Base-by-base conservation (phyloP, 192 early-diverging fungal species). In the Geranomyces michiganensis region DNA sequence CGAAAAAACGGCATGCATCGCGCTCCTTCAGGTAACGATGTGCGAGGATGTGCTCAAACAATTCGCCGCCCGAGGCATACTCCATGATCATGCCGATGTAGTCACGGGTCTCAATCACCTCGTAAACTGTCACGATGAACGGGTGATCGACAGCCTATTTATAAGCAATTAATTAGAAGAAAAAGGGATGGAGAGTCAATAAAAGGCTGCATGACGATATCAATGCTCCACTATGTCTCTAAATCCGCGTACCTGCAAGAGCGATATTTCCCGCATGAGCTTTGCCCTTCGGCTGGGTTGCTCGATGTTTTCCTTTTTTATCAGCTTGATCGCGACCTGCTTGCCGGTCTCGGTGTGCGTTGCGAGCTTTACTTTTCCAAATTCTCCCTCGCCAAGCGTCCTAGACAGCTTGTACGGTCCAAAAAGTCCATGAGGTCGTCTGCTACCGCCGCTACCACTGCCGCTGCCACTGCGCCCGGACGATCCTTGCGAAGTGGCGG, bases 11-110 rank as follows among this genome's bases (percentile, higher is more conserved):
- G 63, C 91, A 89, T 0, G 96, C 94, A 62, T 99, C 96, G 55
- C 82, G 79, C 73, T 99, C 96, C 73, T 91, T 93, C 46, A 99
- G 83, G 74, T 95, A 95, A 17, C 92, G 88, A 72, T 94, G 95
- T 0, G 94, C 93, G 48, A 99, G 85, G 71, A 99, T 96, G 80
- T 97, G 90, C 78, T 99, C 96, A 78, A 99, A 99, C 49, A 99
- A 82, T 80, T 99, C 96, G 41, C 96, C 95, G 84, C 91, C 92
- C 64, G 94, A 95, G 44, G 95, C 96, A 76, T 93, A 97, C 79
- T 98, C 94, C 76, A 98, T 90, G 29, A 98, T 91, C 72, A 99
- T 96, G 44, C 97, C 97, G 79, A 99, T 96, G 74, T 98, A 96
- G 64, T 89, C 80, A 59, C 93, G 93, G 6, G 95, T 96, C 78